Evolutionary conservation across 768 basidiomycete genomes (phyloP).

Genomic region (Sistotremastrum suecicum): DNA sequence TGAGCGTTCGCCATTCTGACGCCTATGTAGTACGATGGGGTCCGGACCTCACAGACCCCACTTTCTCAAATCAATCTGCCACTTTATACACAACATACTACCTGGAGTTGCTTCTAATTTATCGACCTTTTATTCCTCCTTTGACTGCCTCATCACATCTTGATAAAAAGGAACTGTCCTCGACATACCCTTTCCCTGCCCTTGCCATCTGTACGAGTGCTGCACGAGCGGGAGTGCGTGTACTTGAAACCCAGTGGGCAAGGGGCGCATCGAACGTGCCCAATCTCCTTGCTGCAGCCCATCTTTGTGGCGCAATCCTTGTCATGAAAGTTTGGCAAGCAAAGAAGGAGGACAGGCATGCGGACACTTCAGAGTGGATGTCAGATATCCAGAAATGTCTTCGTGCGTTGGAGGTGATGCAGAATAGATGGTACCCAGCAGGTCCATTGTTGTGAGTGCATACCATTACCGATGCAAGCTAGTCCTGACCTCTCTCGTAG

Average conservation of each 20-base stretch:
- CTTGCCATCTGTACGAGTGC: constrained; percentile 46
- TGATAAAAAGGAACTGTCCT: constrained; percentile 9
- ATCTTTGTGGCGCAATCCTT: constrained; percentile 37
- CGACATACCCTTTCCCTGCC: constrained; percentile 30
- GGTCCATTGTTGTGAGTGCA: too few species aligned
- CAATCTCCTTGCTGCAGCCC: constrained; percentile 28
- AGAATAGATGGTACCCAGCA: too few species aligned
- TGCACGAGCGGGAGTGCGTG: constrained; percentile 42
- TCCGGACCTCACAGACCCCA: constrained; percentile 29
- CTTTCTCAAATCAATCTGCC: constrained; percentile 43
- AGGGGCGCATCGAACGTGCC: constrained; percentile 31
- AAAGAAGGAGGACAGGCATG: constrained; percentile 24
- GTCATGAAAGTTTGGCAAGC: constrained; percentile 46
- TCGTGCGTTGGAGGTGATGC: neutral
- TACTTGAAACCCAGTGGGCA: constrained; percentile 37
- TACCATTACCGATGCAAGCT: too few species aligned
- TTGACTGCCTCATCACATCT: constrained; percentile 11
- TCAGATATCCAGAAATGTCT: constrained; percentile 23
- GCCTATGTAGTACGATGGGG: constrained; percentile 41
- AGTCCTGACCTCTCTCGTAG: too few species aligned
- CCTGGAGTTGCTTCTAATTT: constrained; percentile 48
- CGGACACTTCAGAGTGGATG: constrained; percentile 7
- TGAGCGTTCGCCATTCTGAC: neutral
- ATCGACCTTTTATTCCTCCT: constrained; percentile 51
- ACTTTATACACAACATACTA: constrained; percentile 46